A percentile compares a stretch with the other conserved stretches of the same genome.
phyloP scores from a whole-genome alignment of 1,284 basidiomycete species.

The Trametes sp. region DNA sequence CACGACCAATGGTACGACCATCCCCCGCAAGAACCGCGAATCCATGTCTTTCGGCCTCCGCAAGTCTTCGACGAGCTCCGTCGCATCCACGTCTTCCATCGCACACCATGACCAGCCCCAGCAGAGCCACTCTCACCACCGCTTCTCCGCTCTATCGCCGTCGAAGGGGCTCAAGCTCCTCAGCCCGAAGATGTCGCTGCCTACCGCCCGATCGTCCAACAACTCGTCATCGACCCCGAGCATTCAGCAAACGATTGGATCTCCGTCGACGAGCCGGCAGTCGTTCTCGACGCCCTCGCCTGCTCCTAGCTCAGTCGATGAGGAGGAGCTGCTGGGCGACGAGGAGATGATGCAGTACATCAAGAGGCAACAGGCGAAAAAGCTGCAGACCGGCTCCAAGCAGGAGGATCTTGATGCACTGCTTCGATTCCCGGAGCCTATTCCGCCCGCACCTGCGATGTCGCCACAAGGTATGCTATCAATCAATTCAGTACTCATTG shows the following conservation, averaged over 20 bases:
- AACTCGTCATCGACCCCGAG: conserved; percentile 57
- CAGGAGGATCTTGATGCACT: conserved; percentile 91
- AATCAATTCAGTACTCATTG: conserved; percentile 1
- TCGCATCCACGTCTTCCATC: conserved; percentile 66
- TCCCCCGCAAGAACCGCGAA: conserved; percentile 75
- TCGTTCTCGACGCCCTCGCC: conserved; percentile 86
- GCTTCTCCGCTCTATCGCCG: conserved; percentile 82
- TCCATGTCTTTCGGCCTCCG: conserved; percentile 79
- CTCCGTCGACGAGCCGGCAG: conserved; percentile 78
- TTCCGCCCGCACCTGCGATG: conserved; percentile 71
- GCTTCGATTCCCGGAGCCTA: conserved; percentile 92
- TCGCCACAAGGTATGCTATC: conserved; percentile 73
- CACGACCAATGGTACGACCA: conserved; percentile 51
- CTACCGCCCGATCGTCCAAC: conserved; percentile 58
- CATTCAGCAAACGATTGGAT: conserved; percentile 59
- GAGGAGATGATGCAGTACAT: conserved; percentile 98
- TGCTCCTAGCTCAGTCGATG: conserved; percentile 76
- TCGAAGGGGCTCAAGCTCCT: conserved; percentile 83
- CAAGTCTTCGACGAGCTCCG: conserved; percentile 82
- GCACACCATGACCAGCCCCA: conserved; percentile 44
- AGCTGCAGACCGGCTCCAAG: conserved; percentile 82
- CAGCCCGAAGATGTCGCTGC: conserved; percentile 75
- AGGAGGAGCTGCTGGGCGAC: conserved; percentile 92
- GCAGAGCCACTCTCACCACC: conserved; percentile 52
- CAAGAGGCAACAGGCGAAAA: conserved; percentile 87